Base-by-base conservation (phyloP, 2,329 filamentous ascomycete species). In the Colletotrichum cereale region DNA sequence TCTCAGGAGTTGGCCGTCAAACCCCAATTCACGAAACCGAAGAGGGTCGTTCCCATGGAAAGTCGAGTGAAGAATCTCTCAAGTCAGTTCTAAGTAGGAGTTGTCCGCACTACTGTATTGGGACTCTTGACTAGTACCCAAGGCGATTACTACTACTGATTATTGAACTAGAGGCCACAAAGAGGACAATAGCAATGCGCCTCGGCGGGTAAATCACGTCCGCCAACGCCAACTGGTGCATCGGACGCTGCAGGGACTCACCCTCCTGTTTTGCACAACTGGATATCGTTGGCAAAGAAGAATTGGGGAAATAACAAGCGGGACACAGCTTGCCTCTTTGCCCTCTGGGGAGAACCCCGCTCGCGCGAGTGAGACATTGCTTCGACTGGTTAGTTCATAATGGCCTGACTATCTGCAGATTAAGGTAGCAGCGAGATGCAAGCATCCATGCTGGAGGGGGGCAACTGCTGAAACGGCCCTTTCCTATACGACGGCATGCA, bases 341-440 rank as follows among this genome's bases (percentile, higher is more conserved):
- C n/a, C n/a, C n/a, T n/a, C 36, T 5, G 7, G 34, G 55, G 18
- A 38, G 29, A 63, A 63, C 68, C 68, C 68, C 68, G 68, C 68
- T 62, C 64, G 65, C 38, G 42, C 48, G 48, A 26, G 68, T 69
- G 69, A 72, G 69, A 71, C 68, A 58, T n/a, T 38, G 24, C n/a
- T 44, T 50, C 52, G 64, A 50, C 31, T 42, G 44, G 66, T 44
- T 58, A 12, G 29, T 31, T 52, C 44, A 63, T 60, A 53, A 64
- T 72, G 69, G 65, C 65, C 69, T 72, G 69, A 72, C 44, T n/a
- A 72, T 72, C 69, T 64, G 69, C 65, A 72, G 65, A 69, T 64
- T 55, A 36, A n/a, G 53, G 65, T 69, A 53, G 24, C 69, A 55
- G 44, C 38, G 52, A 72, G 44, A 55, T 68, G 44, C 69, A 67